Percentiles rank a stretch among this genome's conserved stretches.
These are phyloP conservation scores for Rhododendron kiyosumense DNA, from an alignment of 148 eudicot genomes.

Conservation along the genomic window DNA sequence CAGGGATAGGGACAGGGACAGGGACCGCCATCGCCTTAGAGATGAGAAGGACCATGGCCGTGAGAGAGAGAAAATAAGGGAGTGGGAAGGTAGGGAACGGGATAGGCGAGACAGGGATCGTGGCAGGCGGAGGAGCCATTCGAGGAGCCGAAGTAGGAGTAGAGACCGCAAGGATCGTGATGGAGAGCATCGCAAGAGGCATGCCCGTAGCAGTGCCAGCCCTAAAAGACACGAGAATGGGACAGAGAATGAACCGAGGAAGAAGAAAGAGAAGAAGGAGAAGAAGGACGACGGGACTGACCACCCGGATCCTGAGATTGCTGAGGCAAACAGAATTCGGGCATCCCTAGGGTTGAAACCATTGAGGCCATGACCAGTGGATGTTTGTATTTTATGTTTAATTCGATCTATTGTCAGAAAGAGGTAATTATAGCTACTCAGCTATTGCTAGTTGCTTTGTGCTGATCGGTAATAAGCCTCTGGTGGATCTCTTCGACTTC, in stretches of 20 bases:
- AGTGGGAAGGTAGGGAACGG: slow-evolving; percentile 57
- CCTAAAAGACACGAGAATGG: slow-evolving; percentile 57
- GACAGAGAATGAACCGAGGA: slow-evolving; percentile 50
- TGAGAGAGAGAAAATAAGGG: slow-evolving; percentile 60
- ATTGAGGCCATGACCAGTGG: slow-evolving; percentile 30
- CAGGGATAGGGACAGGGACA: slow-evolving; percentile 37
- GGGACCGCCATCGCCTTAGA: slow-evolving; percentile 53
- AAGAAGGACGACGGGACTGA: slow-evolving; percentile 90
- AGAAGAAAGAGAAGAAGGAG: slow-evolving; percentile 58
- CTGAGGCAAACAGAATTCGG: slow-evolving; percentile 68
- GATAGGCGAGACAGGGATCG: slow-evolving; percentile 78
- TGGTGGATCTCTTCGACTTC: neutral
- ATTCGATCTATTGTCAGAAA: neutral
- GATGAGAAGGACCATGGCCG: slow-evolving; percentile 66
- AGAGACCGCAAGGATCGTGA: slow-evolving; percentile 69
- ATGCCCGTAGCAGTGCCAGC: slow-evolving; percentile 51
- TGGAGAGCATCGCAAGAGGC: slow-evolving; percentile 54
- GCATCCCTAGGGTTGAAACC: slow-evolving; percentile 75
- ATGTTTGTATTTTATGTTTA: neutral
- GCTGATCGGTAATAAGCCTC: neutral
- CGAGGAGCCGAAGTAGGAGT: slow-evolving; percentile 90
- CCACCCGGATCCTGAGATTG: slow-evolving; percentile 96
- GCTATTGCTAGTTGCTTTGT: neutral
- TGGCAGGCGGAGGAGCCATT: slow-evolving; percentile 72
- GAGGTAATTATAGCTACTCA: neutral